Percentiles rank a stretch among this genome's conserved stretches.
phyloP scores from a whole-genome alignment of 441 rosid species.

The Populus hybrid region DNA sequence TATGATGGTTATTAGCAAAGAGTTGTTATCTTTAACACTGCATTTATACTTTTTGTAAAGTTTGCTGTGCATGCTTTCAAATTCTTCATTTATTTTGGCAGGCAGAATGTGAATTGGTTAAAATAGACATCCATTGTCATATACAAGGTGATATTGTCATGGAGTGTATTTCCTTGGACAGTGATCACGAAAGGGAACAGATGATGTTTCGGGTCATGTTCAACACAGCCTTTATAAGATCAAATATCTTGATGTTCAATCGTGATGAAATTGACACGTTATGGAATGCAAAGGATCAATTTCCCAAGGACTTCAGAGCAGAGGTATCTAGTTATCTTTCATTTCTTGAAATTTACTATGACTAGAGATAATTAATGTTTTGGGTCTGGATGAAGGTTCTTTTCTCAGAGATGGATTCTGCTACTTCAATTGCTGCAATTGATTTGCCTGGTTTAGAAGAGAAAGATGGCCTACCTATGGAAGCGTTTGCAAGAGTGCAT shows the following conservation, averaged over 20 bases:
- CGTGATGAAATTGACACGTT: conserved; percentile 75
- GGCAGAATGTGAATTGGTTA: conserved; percentile 75
- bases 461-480: conserved; percentile 74
- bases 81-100: conserved; percentile 43
- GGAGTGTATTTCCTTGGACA: conserved; percentile 67
- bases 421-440: conserved; percentile 45
- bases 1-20: no score
- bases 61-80: conserved; percentile 10
- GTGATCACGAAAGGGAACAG: conserved; percentile 65
- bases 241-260: conserved; percentile 72
- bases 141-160: conserved; percentile 90
- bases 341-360: conserved; percentile 8
- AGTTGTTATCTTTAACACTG: neutral
- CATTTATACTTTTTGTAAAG: neutral
- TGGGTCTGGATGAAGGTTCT: conserved; percentile 57
- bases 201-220: conserved; percentile 92
- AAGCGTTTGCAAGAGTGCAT: conserved; percentile 80
- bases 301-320: conserved; percentile 76
- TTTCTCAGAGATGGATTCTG: conserved; percentile 79
- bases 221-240: conserved; percentile 79
- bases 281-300: conserved; percentile 71
- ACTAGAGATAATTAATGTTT: conserved; percentile 27
- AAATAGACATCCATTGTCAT: conserved; percentile 77
- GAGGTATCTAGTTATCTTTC: conserved; percentile 54
- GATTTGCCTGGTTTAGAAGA: conserved; percentile 61